Evolutionary conservation across 495 filamentous ascomycete genomes (phyloP), one percentile per base, ranked within the genome.

Genomic region (Pseudomonodictys pantanalensis): DNA sequence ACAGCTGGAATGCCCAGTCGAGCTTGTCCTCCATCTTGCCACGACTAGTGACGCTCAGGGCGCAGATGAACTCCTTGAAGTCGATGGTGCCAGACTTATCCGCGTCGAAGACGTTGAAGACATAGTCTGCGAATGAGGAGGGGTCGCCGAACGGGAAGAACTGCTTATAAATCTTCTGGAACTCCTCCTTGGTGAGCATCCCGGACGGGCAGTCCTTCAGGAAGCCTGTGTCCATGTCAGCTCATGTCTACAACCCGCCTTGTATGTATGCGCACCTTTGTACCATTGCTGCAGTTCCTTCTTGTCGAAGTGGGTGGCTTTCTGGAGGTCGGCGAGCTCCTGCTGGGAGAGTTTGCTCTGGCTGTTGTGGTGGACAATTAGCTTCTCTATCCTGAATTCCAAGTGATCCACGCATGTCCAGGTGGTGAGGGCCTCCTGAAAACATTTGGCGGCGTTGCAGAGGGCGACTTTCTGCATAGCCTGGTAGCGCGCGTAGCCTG

Each of bases 211-310:
- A 98, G 73, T 98, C 93, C 76, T 98, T 97, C 24, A 97, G 81
- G 76, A 98, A 98, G 45, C 93, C 93, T 98, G 66, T 46, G 3
- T 2, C 25, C 20, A 30, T n/a, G n/a, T n/a, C 28, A 15, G 32
- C 18, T n/a, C 22, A 42, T n/a, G 24, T 32, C 23, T 29, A 22
- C 15, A 15, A 47, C 41, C 30, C 8, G 28, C 12, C 8, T 43
- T n/a, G 7, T 9, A 26, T 35, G 32, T 12, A 20, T 46, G 10
- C 78, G 42, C 69, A 96, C 93, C 93, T 79, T 97, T 97, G 73
- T 98, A 98, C 93, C 93, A 98, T 88, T 97, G 95, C 73, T 99
- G 93, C 65, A 99, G 76, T 75, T 99, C 93, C 78, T 97, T 99
- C 85, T 97, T 97, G 78, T 99, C 93, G 69, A 99, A 99, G 75